Base-by-base conservation (phyloP, 208 protist species). In the Trypanosoma avium region DNA sequence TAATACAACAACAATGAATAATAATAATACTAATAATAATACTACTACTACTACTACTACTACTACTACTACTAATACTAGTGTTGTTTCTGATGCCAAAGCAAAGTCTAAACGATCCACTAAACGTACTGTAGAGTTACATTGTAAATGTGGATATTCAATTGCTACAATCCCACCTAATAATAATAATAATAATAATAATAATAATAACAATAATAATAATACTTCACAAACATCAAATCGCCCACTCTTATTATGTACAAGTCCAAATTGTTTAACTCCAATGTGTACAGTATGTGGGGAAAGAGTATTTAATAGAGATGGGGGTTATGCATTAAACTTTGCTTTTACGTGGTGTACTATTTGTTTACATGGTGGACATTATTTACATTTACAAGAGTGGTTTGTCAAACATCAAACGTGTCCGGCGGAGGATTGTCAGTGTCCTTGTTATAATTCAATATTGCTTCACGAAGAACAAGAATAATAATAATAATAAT, bases 321-420 rank as follows among this genome's bases (percentile, higher is more conserved):
- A 50, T 10, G 75, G 67, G 58, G 83, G 77, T 47, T 67, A 80
- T 47, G 63, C 74, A 19, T 69, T 83, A 17, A 81, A 85, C 26
- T 59, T 66, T 27, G 90, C 67, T 53, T 91, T 94, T 52, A 77
- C 76, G 13, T 97, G 91, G 91, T 97, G 91, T 70, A 85, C 83
- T 12, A 76, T 86, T 36, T 97, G 91, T 64, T 73, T 94, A 24
- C 91, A 97, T 46, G 91, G 91, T 3, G 91, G 91, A 3, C 91
- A 97, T 61, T 88, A 62, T 69, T 70, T 66, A 32, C 88, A 97
- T 67, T 30, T 94, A 42, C 70, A 73, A 1, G 84, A 89, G 57
- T 97, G 91, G 91, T 94, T 95, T 63, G 57, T 65, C 17, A 93
- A 93, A 67, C 88, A 97, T 64, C 60, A 56, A 0, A 82, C 83